Conservation (phyloP, 2,329 filamentous ascomycete species). For the Fusarium marasasianum region DNA sequence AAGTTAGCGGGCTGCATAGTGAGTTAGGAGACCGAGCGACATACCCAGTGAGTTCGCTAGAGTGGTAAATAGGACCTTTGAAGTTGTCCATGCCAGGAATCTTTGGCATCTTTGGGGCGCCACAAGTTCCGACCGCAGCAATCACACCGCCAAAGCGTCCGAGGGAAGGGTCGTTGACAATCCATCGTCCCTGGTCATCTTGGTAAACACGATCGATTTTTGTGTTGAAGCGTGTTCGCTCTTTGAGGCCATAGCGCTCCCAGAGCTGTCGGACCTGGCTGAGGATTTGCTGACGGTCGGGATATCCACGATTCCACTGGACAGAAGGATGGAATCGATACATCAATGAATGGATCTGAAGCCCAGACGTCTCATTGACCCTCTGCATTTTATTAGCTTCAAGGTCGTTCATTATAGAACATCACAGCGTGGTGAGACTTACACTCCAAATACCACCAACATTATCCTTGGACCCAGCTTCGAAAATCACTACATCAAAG, state of each 20-base stretch:
- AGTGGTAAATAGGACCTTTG: slow-evolving; percentile 78
- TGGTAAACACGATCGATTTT: slow-evolving; percentile 75
- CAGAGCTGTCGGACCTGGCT: slow-evolving; percentile 76
- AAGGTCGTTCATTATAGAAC: not conserved
- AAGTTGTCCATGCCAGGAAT: slow-evolving; percentile 78
- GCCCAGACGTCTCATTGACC: slow-evolving; percentile 82
- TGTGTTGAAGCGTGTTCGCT: slow-evolving; percentile 76
- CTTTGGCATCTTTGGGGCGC: slow-evolving; percentile 77
- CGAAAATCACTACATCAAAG: slow-evolving; percentile 83
- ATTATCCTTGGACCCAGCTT: slow-evolving; percentile 71
- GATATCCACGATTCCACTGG: slow-evolving; percentile 79
- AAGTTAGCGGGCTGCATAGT: slow-evolving; percentile 25
- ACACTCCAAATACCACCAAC: slow-evolving; percentile 86
- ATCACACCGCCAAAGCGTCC: slow-evolving; percentile 83
- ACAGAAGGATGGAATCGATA: slow-evolving; percentile 88
- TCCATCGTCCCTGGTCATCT: slow-evolving; percentile 75
- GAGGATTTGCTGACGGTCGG: slow-evolving; percentile 78
- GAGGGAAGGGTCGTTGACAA: slow-evolving; percentile 76
- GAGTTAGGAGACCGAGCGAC: not conserved
- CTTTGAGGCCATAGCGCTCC: slow-evolving; percentile 77
- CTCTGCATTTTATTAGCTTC: slow-evolving; percentile 54
- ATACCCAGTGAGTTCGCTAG: slow-evolving; percentile 74
- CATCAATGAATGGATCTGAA: slow-evolving; percentile 88
- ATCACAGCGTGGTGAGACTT: slow-evolving; percentile 43
- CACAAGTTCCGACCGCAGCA: slow-evolving; percentile 82